Percentiles rank a stretch among this genome's conserved stretches.
Evolutionary conservation across 805 yeast genomes (phyloP).

Genomic region (Saturnispora galanensis): DNA sequence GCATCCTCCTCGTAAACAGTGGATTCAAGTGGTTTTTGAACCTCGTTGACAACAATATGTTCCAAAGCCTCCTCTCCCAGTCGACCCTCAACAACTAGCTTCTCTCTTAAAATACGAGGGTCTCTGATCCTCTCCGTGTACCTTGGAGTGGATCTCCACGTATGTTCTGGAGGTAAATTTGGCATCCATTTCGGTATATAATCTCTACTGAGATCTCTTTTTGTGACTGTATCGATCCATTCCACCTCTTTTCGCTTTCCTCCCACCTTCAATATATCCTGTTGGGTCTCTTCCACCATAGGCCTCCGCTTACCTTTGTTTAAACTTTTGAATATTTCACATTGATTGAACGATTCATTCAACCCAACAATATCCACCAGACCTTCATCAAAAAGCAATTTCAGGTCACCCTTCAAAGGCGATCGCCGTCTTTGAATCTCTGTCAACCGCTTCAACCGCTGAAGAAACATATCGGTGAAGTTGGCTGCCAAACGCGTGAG

Average conservation of each 20-base stretch:
- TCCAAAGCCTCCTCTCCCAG: conserved; percentile 72
- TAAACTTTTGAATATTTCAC: conserved; percentile 18
- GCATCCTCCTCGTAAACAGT: conserved; percentile 3
- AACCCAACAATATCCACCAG: conserved; percentile 32
- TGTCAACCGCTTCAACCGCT: conserved; percentile 38
- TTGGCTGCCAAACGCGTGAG: conserved; percentile 27
- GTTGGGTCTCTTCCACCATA: not conserved
- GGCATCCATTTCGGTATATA: conserved; percentile 76
- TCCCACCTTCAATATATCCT: not conserved
- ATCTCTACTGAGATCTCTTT: conserved; percentile 19
- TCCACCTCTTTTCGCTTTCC: conserved; percentile 1
- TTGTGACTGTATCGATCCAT: conserved; percentile 12
- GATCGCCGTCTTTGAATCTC: conserved; percentile 50
- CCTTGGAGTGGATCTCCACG: conserved; percentile 70
- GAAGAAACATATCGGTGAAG: conserved; percentile 31
- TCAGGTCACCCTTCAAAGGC: conserved; percentile 45
- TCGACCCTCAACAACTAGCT: conserved; percentile 71
- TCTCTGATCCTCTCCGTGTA: conserved; percentile 55
- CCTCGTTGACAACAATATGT: conserved; percentile 30
- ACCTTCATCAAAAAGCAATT: conserved; percentile 34
- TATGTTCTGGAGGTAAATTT: conserved; percentile 86
- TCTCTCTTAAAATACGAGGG: conserved; percentile 59
- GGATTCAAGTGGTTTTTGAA: not conserved
- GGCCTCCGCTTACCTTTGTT: not conserved
- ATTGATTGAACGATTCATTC: conserved; percentile 24